phyloP scores from a whole-genome alignment of 768 basidiomycete genomes.

The Xerocomellus dryophilus region DNA sequence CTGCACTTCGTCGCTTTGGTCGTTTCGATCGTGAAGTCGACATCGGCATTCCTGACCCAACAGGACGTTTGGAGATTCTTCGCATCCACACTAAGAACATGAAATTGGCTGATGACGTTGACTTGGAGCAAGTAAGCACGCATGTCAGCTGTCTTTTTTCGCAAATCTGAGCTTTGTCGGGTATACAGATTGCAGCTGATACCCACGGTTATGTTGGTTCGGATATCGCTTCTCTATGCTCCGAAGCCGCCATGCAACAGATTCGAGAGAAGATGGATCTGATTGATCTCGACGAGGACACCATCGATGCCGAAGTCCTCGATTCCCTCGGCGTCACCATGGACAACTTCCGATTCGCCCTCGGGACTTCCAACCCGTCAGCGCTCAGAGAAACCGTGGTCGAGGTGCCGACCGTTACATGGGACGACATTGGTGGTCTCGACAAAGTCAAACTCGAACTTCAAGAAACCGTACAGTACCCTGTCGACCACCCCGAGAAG shows the following conservation, averaged over 20 bases:
- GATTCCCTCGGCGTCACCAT: slow-evolving; percentile 99
- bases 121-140: slow-evolving; percentile 78
- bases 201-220: slow-evolving; percentile 99
- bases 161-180: slow-evolving; percentile 5
- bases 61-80: slow-evolving; percentile 97
- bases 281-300: slow-evolving; percentile 94
- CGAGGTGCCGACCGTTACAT: slow-evolving; percentile 97
- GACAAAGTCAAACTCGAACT: slow-evolving; percentile 99
- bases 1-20: slow-evolving; percentile 96
- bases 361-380: slow-evolving; percentile 96
- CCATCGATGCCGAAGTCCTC: slow-evolving; percentile 98
- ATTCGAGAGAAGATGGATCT: slow-evolving; percentile 99
- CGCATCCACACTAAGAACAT: slow-evolving; percentile 99
- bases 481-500: slow-evolving; percentile 99
- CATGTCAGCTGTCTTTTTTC: background rate
- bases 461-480: slow-evolving; percentile 99
- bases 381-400: slow-evolving; percentile 99
- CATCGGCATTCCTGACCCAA: slow-evolving; percentile 98
- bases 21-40: slow-evolving; percentile 99
- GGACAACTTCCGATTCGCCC: slow-evolving; percentile 99
- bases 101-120: slow-evolving; percentile 96
- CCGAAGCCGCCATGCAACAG: slow-evolving; percentile 99
- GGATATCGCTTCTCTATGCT: slow-evolving; percentile 95
- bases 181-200: slow-evolving; percentile 86
- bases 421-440: slow-evolving; percentile 99